phyloP scores from a whole-genome alignment of 345 rosid species.

The Gossypium longicalyx region DNA sequence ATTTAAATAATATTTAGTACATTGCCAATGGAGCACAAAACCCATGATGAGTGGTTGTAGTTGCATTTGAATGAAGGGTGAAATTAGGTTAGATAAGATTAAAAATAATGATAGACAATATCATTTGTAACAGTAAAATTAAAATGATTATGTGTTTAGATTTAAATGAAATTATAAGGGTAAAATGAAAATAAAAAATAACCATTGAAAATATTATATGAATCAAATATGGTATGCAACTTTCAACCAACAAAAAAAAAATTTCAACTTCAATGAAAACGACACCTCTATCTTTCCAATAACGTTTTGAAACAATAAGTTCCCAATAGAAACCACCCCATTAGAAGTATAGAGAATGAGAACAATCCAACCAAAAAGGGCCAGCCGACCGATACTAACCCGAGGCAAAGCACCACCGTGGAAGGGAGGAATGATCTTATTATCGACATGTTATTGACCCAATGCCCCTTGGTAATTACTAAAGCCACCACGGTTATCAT shows the following conservation, averaged over 20 bases:
- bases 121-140: no score
- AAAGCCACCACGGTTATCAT: conserved; percentile 69
- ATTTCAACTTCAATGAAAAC: not conserved
- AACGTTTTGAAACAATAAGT: conserved; percentile 57
- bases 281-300: conserved; percentile 23
- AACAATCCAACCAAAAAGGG: conserved; percentile 76
- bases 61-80: no score
- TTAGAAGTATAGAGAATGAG: conserved; percentile 52
- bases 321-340: conserved; percentile 65
- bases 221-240: not conserved
- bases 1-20: no score
- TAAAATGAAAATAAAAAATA: no score
- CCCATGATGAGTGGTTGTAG: no score
- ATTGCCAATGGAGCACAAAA: no score
- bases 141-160: no score
- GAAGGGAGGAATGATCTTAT: conserved; percentile 72
- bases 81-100: no score
- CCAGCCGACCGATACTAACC: conserved; percentile 66
- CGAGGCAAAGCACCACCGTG: conserved; percentile 46
- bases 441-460: conserved; percentile 53
- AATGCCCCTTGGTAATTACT: conserved; percentile 58
- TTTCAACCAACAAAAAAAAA: not conserved
- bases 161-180: no score
- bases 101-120: no score
- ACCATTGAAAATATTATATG: no score